Evolutionary conservation across 257 asterid genomes (phyloP).

Genomic region (Coffea canephora): DNA sequence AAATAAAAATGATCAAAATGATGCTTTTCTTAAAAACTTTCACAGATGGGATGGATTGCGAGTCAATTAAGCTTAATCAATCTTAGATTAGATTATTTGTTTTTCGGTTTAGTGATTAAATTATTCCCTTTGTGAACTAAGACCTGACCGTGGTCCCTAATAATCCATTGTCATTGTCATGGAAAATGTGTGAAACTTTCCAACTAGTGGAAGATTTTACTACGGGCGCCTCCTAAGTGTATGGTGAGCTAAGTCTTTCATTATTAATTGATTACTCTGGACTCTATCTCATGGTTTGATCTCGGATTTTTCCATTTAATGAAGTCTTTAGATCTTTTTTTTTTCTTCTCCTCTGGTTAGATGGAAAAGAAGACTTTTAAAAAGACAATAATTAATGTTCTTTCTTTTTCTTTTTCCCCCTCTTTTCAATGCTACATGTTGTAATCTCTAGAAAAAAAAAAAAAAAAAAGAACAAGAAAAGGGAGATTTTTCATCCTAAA

Average conservation of each 20-base stretch:
- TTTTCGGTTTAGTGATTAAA: neutral
- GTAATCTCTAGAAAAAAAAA: too few species aligned
- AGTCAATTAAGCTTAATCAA: slow-evolving; percentile 33
- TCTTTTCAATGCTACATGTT: too few species aligned
- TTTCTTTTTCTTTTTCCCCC: too few species aligned
- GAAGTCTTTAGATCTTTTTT: neutral
- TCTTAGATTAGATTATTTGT: slow-evolving; percentile 5
- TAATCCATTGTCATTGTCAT: slow-evolving; percentile 45
- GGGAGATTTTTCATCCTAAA: too few species aligned
- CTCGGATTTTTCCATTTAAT: neutral
- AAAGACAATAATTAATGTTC: neutral
- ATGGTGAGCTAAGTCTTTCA: slow-evolving; percentile 21
- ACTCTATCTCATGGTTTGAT: neutral
- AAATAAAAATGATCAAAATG: too few species aligned
- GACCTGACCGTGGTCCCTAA: slow-evolving; percentile 39
- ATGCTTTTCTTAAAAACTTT: slow-evolving; percentile 17
- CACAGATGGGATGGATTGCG: slow-evolving; percentile 11
- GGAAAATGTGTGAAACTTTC: slow-evolving; percentile 44
- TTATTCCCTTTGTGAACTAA: slow-evolving; percentile 26
- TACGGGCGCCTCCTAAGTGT: slow-evolving; percentile 30
- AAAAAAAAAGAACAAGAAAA: too few species aligned
- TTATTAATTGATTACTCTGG: slow-evolving; percentile 17
- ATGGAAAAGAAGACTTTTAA: neutral
- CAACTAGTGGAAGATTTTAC: slow-evolving; percentile 45
- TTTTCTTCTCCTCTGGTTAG: neutral